A percentile compares a stretch with the other conserved stretches of the same genome.
Evolutionary conservation across 1,284 basidiomycete genomes (phyloP).

Genomic region (Neonothopanus nambi): DNA sequence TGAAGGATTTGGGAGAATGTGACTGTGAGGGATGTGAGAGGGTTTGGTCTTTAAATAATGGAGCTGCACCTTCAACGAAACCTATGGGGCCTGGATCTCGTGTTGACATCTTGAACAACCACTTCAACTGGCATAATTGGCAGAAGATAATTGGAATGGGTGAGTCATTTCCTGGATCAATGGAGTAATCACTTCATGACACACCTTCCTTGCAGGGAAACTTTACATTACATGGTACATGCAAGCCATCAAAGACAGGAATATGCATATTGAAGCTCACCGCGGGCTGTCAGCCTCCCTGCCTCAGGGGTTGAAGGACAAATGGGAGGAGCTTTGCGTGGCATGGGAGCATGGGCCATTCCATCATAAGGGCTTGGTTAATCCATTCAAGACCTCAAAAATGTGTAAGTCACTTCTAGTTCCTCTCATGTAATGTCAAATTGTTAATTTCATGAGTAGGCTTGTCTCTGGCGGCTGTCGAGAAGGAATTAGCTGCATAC

Average conservation of each 20-base stretch:
- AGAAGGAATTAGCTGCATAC: too few relatives aligned
- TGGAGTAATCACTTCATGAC: too few relatives aligned
- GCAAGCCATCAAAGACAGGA: neutral
- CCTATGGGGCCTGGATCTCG: neutral
- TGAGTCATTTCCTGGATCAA: neutral
- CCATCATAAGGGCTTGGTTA: neutral
- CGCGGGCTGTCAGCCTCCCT: neutral
- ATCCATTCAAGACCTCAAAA: neutral
- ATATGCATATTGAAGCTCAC: neutral
- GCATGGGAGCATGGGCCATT: neutral
- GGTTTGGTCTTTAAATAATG: too few relatives aligned
- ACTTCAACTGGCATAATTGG: neutral
- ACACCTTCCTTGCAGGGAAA: neutral
- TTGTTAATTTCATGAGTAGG: too few relatives aligned
- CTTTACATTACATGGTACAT: neutral
- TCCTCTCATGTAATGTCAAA: too few relatives aligned
- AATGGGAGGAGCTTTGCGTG: neutral
- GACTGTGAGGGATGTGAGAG: slow-evolving; percentile 21
- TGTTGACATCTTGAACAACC: neutral
- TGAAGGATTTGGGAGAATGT: slow-evolving; percentile 2
- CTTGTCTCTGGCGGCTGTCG: too few relatives aligned
- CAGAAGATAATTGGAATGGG: neutral
- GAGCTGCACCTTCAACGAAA: too few relatives aligned
- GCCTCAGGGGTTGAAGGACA: neutral
- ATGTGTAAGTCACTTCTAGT: neutral